Evolutionary conservation across 1,284 basidiomycete species (phyloP).

Genomic region (Tylopilus orsonianus): DNA sequence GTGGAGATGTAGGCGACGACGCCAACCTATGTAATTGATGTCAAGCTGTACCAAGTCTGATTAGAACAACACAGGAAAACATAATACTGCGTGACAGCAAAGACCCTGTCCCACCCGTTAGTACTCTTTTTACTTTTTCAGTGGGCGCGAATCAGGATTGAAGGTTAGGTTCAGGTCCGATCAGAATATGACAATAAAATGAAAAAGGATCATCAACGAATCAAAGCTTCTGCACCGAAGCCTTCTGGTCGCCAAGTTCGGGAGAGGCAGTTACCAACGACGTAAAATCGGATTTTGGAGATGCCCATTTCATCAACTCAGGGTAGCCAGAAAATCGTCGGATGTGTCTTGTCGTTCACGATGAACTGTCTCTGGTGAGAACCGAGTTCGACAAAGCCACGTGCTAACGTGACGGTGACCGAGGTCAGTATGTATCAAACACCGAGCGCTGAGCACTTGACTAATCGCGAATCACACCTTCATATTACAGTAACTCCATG

Average conservation of each 20-base stretch:
- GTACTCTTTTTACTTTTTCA: not conserved
- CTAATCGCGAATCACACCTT: too few species aligned
- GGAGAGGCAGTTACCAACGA: not conserved
- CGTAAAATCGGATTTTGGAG: conserved; percentile 2
- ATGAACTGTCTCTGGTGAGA: not conserved
- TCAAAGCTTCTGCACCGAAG: not conserved
- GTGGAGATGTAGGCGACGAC: conserved; percentile 1
- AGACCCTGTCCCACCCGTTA: not conserved
- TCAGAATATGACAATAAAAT: conserved; percentile 1
- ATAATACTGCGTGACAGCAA: not conserved
- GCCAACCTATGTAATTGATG: conserved; percentile 1
- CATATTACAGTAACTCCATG: not conserved
- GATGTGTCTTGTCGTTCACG: too few species aligned
- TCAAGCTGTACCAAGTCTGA: not conserved
- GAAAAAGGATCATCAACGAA: not conserved
- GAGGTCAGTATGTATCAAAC: conserved; percentile 3
- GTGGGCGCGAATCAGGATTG: not conserved
- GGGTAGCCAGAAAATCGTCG: too few species aligned
- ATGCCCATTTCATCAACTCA: too few species aligned
- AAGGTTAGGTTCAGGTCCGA: conserved; percentile 8
- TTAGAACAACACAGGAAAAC: not conserved
- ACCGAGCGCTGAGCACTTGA: too few species aligned
- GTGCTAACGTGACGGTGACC: conserved; percentile 4
- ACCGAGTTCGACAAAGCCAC: not conserved
- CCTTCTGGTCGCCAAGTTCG: not conserved